Evolutionary conservation across 345 rosid genomes (phyloP), one percentile per base, ranked within the genome.

Genomic region (Eutrema heterophyllum): DNA sequence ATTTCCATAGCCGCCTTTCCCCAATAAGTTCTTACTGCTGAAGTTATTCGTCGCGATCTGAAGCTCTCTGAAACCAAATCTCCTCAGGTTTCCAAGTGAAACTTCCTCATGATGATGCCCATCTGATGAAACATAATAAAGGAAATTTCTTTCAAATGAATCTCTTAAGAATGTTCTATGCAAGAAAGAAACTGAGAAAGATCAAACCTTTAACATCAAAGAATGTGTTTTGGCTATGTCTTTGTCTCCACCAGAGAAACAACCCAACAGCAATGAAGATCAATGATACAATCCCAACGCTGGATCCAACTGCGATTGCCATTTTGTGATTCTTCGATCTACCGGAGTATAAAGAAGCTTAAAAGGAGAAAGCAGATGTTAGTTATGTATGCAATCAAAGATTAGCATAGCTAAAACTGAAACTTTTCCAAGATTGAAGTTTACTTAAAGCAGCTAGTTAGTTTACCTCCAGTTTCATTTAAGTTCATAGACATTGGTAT

Each of bases 401-500:
- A 41, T 3, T 9, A 9, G 4, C 41, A 9, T 38, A 38, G 41
- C 41, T 38, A 38, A 38, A 9, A 9, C 41, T 38, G 12, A 38
- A 38, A 9, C 1, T 35, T 35, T 32, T 32, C 62, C 35, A 60
- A 76, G 57, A 63, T 11, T 54, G 0, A 45, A 35, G 10, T 9
- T 26, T 12, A 2, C 15, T 38, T 3, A 18, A 36, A 29, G 67
- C 16, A 76, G 15, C 12, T 54, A 29, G 46, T 18, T 62, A 40
- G 33, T 9, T 52, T 81, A 95, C 97, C 59, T 76, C 87, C 83
- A 53, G 98, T 80, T 81, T 55, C 74, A 67, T 88, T 95, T 84
- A 95, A 84, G 84, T 86, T 88, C 99, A 92, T 95, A 73, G 99
- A 95, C 96, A 95, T 90, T 32, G 99, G 97, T 81, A 92, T 95